phyloP scores from a whole-genome alignment of 129 eudicot genomes.

The Ambrosia artemisiifolia region DNA sequence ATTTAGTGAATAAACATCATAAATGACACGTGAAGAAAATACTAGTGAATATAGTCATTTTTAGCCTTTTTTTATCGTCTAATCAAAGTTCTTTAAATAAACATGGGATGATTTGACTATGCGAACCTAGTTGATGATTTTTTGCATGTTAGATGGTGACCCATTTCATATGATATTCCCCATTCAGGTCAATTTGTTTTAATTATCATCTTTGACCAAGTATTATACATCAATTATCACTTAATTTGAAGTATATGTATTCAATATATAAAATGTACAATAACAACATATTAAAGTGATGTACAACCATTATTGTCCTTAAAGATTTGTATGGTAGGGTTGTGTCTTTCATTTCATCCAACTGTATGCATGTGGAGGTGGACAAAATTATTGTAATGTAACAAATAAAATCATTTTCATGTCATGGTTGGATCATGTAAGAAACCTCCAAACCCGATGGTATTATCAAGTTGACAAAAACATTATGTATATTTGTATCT shows the following conservation, averaged over 20 bases:
- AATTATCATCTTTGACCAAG: neutral
- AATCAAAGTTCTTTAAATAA: neutral
- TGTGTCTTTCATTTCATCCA: neutral
- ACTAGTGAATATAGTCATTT: neutral
- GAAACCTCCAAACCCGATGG: neutral
- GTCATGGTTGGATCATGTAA: neutral
- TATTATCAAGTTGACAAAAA: neutral
- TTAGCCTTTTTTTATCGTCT: neutral
- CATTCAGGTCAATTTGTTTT: neutral
- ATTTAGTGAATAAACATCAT: neutral
- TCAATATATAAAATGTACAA: neutral
- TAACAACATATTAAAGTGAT: neutral
- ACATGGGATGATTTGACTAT: neutral
- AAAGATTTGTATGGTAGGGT: constrained; percentile 3
- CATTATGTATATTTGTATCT: neutral
- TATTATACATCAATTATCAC: neutral
- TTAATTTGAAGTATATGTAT: neutral
- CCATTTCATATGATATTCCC: neutral
- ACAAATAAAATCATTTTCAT: neutral
- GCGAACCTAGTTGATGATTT: neutral
- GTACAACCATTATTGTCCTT: neutral
- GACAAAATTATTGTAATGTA: neutral
- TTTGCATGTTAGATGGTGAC: neutral
- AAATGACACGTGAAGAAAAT: neutral
- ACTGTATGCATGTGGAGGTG: neutral